Percentiles rank a stretch among this genome's conserved stretches.
These are phyloP conservation scores for Teunomyces lycoperdinae DNA, from an alignment of 805 yeast species.

Conservation along the genomic window DNA sequence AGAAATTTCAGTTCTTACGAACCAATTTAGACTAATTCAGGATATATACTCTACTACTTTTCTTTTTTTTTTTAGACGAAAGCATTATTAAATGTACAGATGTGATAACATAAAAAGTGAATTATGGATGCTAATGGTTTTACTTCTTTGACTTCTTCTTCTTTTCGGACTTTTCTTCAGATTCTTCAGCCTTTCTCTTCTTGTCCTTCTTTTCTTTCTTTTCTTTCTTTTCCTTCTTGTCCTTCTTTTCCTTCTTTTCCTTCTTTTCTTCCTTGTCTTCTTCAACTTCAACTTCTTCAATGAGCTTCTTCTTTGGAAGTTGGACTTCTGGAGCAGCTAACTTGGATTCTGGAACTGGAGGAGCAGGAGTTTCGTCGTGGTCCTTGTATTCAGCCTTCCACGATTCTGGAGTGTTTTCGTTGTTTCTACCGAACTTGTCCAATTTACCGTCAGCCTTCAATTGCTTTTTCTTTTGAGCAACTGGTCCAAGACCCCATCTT, in stretches of 20 bases:
- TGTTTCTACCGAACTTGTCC: slow-evolving; percentile 91
- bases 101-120: slow-evolving; percentile 5
- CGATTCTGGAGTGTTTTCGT: slow-evolving; percentile 88
- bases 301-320: slow-evolving; percentile 50
- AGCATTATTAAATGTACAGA: slow-evolving; percentile 9
- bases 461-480: slow-evolving; percentile 98
- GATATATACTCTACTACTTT: background rate
- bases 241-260: slow-evolving; percentile 42
- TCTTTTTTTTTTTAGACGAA: background rate
- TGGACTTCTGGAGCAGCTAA: slow-evolving; percentile 45
- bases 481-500: slow-evolving; percentile 99
- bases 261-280: slow-evolving; percentile 25
- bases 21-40: slow-evolving; percentile 2
- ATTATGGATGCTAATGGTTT: slow-evolving; percentile 4
- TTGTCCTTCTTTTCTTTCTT: slow-evolving; percentile 62
- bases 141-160: slow-evolving; percentile 46
- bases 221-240: slow-evolving; percentile 49
- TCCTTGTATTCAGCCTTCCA: slow-evolving; percentile 88
- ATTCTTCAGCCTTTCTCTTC: slow-evolving; percentile 51
- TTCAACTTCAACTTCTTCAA: slow-evolving; percentile 38
- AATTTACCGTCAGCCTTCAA: slow-evolving; percentile 95
- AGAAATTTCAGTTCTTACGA: slow-evolving; percentile 10
- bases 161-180: slow-evolving; percentile 45
- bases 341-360: slow-evolving; percentile 55
- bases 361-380: slow-evolving; percentile 58